These are phyloP conservation scores for Lunasporangiospora selenospora DNA, from an alignment of 192 early-diverging fungal genomes.

Conservation along the genomic window DNA sequence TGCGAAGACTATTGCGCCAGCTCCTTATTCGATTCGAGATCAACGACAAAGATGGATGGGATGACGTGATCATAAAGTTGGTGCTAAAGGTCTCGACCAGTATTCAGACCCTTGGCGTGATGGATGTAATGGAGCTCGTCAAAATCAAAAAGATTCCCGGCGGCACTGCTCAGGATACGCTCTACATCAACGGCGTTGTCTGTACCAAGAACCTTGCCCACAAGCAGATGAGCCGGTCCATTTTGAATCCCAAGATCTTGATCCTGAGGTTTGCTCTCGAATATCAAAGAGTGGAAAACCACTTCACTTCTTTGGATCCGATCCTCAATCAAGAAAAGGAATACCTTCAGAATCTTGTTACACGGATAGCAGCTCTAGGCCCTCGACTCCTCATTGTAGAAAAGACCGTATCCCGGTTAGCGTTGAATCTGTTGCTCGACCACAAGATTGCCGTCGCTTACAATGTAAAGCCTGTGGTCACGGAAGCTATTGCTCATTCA, in stretches of 20 bases:
- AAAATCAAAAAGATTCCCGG: conserved; percentile 97
- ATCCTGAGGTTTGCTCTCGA: conserved; percentile 89
- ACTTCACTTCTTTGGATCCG: conserved; percentile 82
- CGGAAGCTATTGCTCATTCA: conserved; percentile 85
- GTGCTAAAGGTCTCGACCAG: conserved; percentile 73
- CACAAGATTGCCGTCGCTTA: conserved; percentile 81
- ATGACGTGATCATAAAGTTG: conserved; percentile 73
- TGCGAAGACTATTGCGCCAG: conserved; percentile 74
- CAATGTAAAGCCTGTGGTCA: conserved; percentile 88
- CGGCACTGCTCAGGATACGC: conserved; percentile 75
- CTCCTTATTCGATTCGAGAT: conserved; percentile 72
- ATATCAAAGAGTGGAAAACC: conserved; percentile 72
- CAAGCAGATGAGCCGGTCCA: conserved; percentile 80
- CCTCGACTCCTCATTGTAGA: conserved; percentile 86
- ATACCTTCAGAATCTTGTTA: conserved; percentile 80
- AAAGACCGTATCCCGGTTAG: conserved; percentile 82
- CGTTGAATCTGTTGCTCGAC: conserved; percentile 83
- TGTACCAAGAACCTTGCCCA: conserved; percentile 93
- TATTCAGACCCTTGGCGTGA: conserved; percentile 67
- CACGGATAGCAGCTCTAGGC: conserved; percentile 75
- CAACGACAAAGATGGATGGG: conserved; percentile 61
- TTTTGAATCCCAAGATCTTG: conserved; percentile 80
- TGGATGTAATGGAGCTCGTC: conserved; percentile 88
- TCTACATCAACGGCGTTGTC: conserved; percentile 91
- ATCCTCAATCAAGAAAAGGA: conserved; percentile 86